Base-by-base conservation (phyloP, 331 rosid species). In the Rhamnella rubrinervis region DNA sequence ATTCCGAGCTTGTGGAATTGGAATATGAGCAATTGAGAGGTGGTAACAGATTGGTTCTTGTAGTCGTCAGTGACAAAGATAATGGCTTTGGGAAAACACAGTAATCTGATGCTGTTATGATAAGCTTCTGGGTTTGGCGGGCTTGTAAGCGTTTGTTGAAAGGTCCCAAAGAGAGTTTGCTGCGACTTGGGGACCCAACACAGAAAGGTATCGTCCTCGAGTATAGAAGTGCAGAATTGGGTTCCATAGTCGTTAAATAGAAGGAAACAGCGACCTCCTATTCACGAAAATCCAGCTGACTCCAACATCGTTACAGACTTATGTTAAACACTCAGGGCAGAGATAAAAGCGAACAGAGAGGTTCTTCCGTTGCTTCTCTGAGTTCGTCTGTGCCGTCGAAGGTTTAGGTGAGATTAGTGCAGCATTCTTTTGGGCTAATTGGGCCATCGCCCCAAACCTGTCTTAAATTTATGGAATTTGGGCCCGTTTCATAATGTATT, bases 111-210 rank as follows among this genome's bases (percentile, higher is more conserved):
- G 70, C 80, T 58, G 74, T 65, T 67, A 44, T 65, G 53, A 71
- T 31, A 53, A 61, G 67, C 71, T 53, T 74, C 23, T 78, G 71
- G 80, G 63, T 75, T 20, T 35, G 81, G 63, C 11, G 79, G 65
- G 67, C 62, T 70, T 61, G 71, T 26, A 77, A 59, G 70, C 75
- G 88, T 85, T 82, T 83, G 84, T 77, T 77, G 67, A 83, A 81
- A 78, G 84, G 92, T 65, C 88, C 74, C 55, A 87, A 58, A 61
- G 88, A 83, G 69, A 83, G 50, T 44, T 77, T 83, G 71, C 68
- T 63, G 53, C 66, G 78, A 69, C 73, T 66, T n/a, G 78, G 69
- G 1, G 71, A 38, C 18, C 79, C 68, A 18, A 76, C 72, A 65
- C 83, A 84, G 2, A 71, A 77, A 10, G 92, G 86, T 74, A 66